Percentiles rank a stretch among this genome's conserved stretches.
phyloP scores from a whole-genome alignment of 1,284 basidiomycete species.

The Irpex lacteus region DNA sequence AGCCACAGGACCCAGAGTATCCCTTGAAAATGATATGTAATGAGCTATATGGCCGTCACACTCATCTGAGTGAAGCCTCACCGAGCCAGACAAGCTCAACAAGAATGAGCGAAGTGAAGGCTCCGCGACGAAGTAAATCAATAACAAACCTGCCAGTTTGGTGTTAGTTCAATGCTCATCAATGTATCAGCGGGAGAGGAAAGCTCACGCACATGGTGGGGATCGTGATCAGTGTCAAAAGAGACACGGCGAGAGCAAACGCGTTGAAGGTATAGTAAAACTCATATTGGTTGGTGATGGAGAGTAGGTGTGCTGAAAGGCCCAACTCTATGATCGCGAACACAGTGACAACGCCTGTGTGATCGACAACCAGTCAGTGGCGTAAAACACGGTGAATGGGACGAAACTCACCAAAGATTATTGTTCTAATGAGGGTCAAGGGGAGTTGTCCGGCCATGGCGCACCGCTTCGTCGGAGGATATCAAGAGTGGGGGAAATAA shows the following conservation, averaged over 20 bases:
- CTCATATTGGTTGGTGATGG: slow-evolving; percentile 12
- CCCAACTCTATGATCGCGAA: slow-evolving; percentile 20
- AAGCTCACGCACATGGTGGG: slow-evolving; percentile 21
- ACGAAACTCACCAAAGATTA: slow-evolving; percentile 6
- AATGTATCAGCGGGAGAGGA: background rate
- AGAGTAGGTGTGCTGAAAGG: slow-evolving; percentile 20
- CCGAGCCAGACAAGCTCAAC: slow-evolving; percentile 15
- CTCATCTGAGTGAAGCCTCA: background rate
- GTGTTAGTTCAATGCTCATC: slow-evolving; percentile 7
- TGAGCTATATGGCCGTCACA: background rate
- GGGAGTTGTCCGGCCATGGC: background rate
- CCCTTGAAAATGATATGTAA: background rate
- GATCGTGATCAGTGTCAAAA: slow-evolving; percentile 21
- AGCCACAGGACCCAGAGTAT: slow-evolving; percentile 17
- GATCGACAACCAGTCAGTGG: background rate
- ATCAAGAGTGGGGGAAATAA: background rate
- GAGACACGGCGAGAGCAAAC: slow-evolving; percentile 21
- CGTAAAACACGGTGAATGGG: background rate
- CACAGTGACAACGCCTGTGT: slow-evolving; percentile 11
- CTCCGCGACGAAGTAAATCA: slow-evolving; percentile 17
- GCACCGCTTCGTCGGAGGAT: background rate
- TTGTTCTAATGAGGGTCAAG: background rate
- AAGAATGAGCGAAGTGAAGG: slow-evolving; percentile 15
- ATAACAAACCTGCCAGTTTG: slow-evolving; percentile 16
- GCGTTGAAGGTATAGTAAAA: slow-evolving; percentile 18